phyloP scores from a whole-genome alignment of 208 protist genomes.

The Strigomonas culicis region DNA sequence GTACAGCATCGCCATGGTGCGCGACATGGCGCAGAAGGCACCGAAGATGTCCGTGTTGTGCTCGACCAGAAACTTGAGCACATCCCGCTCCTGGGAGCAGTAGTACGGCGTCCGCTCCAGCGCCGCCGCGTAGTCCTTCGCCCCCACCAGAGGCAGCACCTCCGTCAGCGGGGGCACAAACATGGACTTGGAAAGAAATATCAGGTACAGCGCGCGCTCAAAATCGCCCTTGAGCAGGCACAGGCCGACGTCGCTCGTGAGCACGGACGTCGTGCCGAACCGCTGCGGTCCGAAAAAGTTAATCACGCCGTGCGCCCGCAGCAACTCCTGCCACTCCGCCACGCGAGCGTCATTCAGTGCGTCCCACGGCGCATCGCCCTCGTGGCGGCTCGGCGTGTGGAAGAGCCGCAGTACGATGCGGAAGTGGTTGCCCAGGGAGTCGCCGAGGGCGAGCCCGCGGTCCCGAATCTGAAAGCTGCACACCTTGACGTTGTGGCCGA shows the following conservation, averaged over 20 bases:
- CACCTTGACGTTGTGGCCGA: constrained; percentile 60
- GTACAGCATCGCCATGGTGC: constrained; percentile 90
- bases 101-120: constrained; percentile 59
- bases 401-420: constrained; percentile 82
- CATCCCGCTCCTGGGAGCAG: constrained; percentile 78
- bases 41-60: constrained; percentile 69
- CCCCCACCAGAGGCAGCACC: constrained; percentile 27
- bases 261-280: constrained; percentile 90
- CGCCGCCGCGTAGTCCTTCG: constrained; percentile 38
- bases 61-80: constrained; percentile 69
- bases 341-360: not conserved
- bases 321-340: not conserved
- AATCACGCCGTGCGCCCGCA: constrained; percentile 74
- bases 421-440: constrained; percentile 91
- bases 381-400: not conserved
- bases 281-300: constrained; percentile 96
- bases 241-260: constrained; percentile 90
- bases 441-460: constrained; percentile 55
- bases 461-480: constrained; percentile 49
- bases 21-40: constrained; percentile 70
- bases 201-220: constrained; percentile 51
- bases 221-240: constrained; percentile 72
- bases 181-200: constrained; percentile 65
- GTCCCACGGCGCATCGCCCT: not conserved
- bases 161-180: constrained; percentile 50